Base-by-base conservation (phyloP, 2,329 filamentous ascomycete genomes). In the Talaromyces sp. region DNA sequence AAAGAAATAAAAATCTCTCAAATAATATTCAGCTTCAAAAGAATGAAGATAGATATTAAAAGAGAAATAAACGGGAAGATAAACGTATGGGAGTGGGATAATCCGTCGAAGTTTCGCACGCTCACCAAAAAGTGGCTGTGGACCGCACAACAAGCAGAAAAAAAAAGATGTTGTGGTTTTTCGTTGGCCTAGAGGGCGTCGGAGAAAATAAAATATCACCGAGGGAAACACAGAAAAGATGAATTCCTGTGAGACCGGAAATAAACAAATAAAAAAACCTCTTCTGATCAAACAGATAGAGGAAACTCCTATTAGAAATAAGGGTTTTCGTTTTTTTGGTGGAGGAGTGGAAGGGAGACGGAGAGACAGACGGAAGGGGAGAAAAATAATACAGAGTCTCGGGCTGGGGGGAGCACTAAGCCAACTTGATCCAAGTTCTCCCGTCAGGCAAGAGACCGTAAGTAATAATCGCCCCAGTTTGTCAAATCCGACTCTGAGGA, bases 231-330 rank as follows among this genome's bases (percentile, higher is more conserved):
- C 61, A 56, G 39, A 56, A 57, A 54, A 56, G 27, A 63, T 31
- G 43, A 35, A 57, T n/a, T 43, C 13, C 31, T 33, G 60, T 22
- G 41, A 45, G 19, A 43, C 56, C 61, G 50, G 33, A 3, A 37
- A 37, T 14, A 39, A 41, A 61, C 35, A 54, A 54, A 35, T 14
- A 39, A 35, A 57, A 63, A 63, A 63, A 63, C 61, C 61, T 57
- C 61, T 43, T 63, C 61, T 63, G 61, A 47, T 45, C n/a, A 47
- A 63, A 63, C 61, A 63, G 61, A 63, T 5, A 57, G 60, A 62
- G 61, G 61, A 57, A 31, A 63, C 61, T 57, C 61, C 61, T 63
- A 57, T 62, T 52, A 50, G 35, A 50, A 52, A 63, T 57, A 39
- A 61, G 37, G 50, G 50, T 56, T 54, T 57, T 57, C 24, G 33